phyloP scores from a whole-genome alignment of 2,329 filamentous ascomycete genomes.

The Fusarium annulatum region DNA sequence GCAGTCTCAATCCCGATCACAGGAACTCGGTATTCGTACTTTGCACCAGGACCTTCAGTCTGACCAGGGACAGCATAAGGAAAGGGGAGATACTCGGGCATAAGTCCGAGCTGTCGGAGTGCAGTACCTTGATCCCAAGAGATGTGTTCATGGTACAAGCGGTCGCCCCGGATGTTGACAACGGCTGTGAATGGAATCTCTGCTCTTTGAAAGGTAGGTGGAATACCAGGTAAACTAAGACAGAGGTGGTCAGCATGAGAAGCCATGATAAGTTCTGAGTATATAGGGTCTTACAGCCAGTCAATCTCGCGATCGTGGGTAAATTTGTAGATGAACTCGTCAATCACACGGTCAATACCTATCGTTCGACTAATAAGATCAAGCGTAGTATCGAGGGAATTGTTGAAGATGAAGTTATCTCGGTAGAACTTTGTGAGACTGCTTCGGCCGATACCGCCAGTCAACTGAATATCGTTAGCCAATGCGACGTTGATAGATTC shows the following conservation, averaged over 20 bases:
- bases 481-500: too few species aligned
- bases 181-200: constrained; percentile 71
- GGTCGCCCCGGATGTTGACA: constrained; percentile 72
- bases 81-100: constrained; percentile 70
- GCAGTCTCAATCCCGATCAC: constrained; percentile 48
- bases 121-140: constrained; percentile 75
- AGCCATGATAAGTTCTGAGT: rapidly evolving
- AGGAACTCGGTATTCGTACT: constrained; percentile 47
- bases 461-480: constrained; percentile 52
- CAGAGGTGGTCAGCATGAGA: rapidly evolving
- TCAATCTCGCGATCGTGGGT: constrained; percentile 72
- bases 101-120: constrained; percentile 66
- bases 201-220: constrained; percentile 63
- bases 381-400: constrained; percentile 73
- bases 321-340: constrained; percentile 75
- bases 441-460: constrained; percentile 75
- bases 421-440: constrained; percentile 75
- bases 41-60: constrained; percentile 38
- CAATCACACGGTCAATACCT: constrained; percentile 76
- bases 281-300: constrained; percentile 68
- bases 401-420: constrained; percentile 79
- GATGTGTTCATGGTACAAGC: constrained; percentile 74
- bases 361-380: constrained; percentile 78
- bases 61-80: constrained; percentile 61
- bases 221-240: constrained; percentile 62